Conservation (phyloP, 1,284 basidiomycete genomes). For the Irpex lacteus region DNA sequence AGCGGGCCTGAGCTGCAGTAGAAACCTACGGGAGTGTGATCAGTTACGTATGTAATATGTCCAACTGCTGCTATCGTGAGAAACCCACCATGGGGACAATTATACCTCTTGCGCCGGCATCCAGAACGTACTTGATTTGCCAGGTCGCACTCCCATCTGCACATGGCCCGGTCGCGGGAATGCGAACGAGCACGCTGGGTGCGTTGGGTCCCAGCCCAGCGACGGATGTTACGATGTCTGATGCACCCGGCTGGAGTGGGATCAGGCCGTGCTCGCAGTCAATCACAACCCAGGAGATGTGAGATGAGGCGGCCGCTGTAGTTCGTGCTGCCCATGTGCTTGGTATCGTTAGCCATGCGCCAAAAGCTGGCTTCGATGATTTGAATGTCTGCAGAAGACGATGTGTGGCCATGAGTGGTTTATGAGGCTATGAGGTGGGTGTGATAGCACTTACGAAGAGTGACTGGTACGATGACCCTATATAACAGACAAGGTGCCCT, state of each 20-base stretch:
- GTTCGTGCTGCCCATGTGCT: constrained; percentile 53
- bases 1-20: constrained; percentile 51
- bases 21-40: constrained; percentile 40
- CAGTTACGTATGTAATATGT: not conserved
- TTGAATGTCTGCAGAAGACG: constrained; percentile 28
- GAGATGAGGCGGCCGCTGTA: constrained; percentile 50
- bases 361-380: constrained; percentile 47
- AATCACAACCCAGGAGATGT: constrained; percentile 59
- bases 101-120: constrained; percentile 60
- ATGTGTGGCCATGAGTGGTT: constrained; percentile 22
- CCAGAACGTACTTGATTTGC: constrained; percentile 69
- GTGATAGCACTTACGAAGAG: not conserved
- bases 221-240: constrained; percentile 53
- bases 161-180: constrained; percentile 57
- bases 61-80: not conserved
- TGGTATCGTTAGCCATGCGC: constrained; percentile 66
- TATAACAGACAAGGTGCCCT: not conserved
- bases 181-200: constrained; percentile 54
- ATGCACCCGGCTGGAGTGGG: constrained; percentile 49
- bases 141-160: constrained; percentile 46
- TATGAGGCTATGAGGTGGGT: not conserved
- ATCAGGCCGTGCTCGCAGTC: constrained; percentile 68
- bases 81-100: constrained; percentile 60
- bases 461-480: not conserved
- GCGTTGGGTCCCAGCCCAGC: constrained; percentile 37